Evolutionary conservation across 495 filamentous ascomycete genomes (phyloP).

Genomic region (Penicillium maclennaniae): DNA sequence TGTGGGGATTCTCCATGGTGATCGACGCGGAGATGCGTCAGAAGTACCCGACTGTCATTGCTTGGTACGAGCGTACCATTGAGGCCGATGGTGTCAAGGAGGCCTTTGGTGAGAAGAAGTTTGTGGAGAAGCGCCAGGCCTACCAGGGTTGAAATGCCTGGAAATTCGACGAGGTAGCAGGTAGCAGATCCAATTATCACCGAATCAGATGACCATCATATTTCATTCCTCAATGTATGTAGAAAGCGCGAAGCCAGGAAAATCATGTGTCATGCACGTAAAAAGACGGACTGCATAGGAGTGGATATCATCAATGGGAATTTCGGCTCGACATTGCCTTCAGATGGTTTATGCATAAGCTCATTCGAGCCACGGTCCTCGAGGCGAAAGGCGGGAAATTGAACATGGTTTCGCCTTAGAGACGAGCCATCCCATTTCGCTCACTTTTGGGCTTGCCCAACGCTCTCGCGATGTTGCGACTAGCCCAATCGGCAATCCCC

Average conservation of each 20-base stretch:
- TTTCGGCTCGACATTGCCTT: not conserved
- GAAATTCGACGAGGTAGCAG: not conserved
- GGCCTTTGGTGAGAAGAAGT: conserved; percentile 42
- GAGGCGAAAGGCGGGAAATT: not conserved
- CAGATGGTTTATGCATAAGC: not conserved
- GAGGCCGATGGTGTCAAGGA: conserved; percentile 47
- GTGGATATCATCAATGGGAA: not conserved
- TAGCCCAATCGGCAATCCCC: conserved; percentile 62
- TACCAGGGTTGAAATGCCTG: conserved; percentile 7
- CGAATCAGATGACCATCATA: not conserved
- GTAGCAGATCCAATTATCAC: not conserved
- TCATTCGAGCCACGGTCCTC: not conserved
- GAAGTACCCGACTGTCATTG: conserved; percentile 39
- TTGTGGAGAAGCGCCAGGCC: conserved; percentile 40
- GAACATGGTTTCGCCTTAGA: conserved; percentile 9
- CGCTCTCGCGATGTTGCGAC: conserved; percentile 32
- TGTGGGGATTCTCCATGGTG: conserved; percentile 36
- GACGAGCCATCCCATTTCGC: conserved; percentile 16
- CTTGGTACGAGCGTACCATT: conserved; percentile 41
- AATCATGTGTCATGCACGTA: not conserved
- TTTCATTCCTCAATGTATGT: not conserved
- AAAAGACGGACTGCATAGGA: not conserved
- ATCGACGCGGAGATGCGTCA: conserved; percentile 51
- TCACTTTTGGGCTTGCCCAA: conserved; percentile 19
- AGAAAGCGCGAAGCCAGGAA: not conserved